phyloP scores from a whole-genome alignment of 192 early-diverging fungal genomes.

The Geranomyces michiganensis region DNA sequence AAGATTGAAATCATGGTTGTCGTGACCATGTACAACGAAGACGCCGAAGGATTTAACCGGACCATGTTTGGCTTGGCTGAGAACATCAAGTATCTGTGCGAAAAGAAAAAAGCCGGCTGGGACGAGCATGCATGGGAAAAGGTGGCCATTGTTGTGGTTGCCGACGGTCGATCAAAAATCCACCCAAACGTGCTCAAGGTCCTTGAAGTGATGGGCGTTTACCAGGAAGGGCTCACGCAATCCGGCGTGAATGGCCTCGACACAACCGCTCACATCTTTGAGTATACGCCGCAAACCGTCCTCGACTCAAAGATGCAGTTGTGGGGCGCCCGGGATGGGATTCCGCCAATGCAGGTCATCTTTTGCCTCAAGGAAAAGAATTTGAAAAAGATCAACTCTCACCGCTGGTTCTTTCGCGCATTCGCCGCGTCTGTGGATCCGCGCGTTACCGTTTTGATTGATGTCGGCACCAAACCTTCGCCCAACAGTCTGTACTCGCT shows the following conservation, averaged over 20 bases:
- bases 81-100: slow-evolving; percentile 56
- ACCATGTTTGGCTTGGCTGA: slow-evolving; percentile 87
- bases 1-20: slow-evolving; percentile 81
- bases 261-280: slow-evolving; percentile 69
- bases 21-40: slow-evolving; percentile 75
- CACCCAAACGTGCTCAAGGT: slow-evolving; percentile 70
- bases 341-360: slow-evolving; percentile 75
- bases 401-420: slow-evolving; percentile 81
- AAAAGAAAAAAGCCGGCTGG: slow-evolving; percentile 50
- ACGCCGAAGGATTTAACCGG: slow-evolving; percentile 74
- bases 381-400: slow-evolving; percentile 83
- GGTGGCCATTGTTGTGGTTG: slow-evolving; percentile 68
- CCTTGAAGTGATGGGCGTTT: slow-evolving; percentile 78
- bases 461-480: slow-evolving; percentile 91
- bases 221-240: slow-evolving; percentile 77
- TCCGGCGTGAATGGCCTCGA: slow-evolving; percentile 62
- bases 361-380: slow-evolving; percentile 94
- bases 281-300: slow-evolving; percentile 79
- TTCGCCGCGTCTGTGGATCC: slow-evolving; percentile 68
- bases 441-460: slow-evolving; percentile 78
- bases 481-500: slow-evolving; percentile 83
- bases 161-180: slow-evolving; percentile 81
- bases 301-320: slow-evolving; percentile 76
- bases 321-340: slow-evolving; percentile 63
- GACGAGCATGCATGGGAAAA: slow-evolving; percentile 82